Conservation (phyloP, 257 asterid species). For the Solanum tarijense region DNA sequence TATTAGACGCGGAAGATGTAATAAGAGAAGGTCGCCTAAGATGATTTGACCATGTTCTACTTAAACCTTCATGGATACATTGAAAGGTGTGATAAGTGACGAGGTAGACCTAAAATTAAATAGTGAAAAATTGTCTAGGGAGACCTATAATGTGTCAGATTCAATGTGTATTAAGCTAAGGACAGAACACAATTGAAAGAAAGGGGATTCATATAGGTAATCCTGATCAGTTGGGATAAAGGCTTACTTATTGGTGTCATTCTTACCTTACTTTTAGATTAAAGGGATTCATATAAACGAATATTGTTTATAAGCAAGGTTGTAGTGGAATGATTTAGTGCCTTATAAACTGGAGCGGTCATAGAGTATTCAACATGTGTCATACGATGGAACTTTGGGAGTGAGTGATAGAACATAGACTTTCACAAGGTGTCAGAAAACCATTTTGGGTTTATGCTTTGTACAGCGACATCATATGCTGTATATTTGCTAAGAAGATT, state of each 20-base stretch:
- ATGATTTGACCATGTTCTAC: not conserved
- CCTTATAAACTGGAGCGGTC: not conserved
- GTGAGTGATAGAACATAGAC: not conserved
- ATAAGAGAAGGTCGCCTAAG: not conserved
- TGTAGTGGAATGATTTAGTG: not conserved
- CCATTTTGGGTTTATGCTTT: not conserved
- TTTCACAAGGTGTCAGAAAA: not conserved
- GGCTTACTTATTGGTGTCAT: not conserved
- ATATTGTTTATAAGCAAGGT: not conserved
- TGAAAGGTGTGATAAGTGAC: not conserved
- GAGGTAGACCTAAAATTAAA: not conserved
- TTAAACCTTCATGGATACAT: not conserved
- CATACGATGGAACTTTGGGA: not conserved
- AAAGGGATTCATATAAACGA: not conserved
- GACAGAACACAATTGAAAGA: not conserved
- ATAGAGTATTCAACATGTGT: not conserved
- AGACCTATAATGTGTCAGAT: not conserved
- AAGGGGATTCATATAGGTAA: not conserved
- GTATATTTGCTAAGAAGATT: not conserved
- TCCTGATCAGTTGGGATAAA: not conserved
- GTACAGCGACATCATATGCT: not conserved
- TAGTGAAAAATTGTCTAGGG: not conserved
- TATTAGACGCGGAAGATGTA: not conserved
- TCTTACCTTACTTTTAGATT: not conserved
- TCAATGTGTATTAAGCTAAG: not conserved